Evolutionary conservation across 164 flowering plant genomes (phyloP), one percentile per base, ranked within the genome.

Genomic region (Stephania yunnanensis): DNA sequence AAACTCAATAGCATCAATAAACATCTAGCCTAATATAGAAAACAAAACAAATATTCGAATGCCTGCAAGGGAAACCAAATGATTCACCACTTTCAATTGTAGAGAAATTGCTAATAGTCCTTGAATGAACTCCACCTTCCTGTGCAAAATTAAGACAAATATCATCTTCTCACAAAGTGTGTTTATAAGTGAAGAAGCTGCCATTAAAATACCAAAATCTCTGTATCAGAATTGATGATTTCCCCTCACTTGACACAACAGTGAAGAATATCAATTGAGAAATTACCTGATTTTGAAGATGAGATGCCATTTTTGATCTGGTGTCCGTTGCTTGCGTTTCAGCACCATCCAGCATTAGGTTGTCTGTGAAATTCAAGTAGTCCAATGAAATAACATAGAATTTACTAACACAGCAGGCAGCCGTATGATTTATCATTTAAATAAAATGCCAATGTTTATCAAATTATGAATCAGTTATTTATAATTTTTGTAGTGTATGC

Each of bases 61-160:
- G 31, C 25, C 44, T 12, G 29, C 15, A 6, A 78, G 12, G 72
- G 1, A 17, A 70, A 52, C 25, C 8, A 58, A 44, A 79, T 52
- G 68, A 58, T 85, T 85, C 78, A 93, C 98, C 98, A 81, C 90
- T 90, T 73, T 93, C 99, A 52, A 89, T 77, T 9, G 97, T 87
- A 7, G 99, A 95, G 44, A 91, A 84, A 76, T 74, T 93, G 78
- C 97, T 95, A 52, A 89, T 29, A 72, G 87, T 90, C 74, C 99
- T 93, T 52, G 91, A 87, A 81, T 95, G 99, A 72, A 89, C 36
- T 71, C 92, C 93, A 72, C 52, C 76, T 73, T 85, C 90, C 97
- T 94, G 80, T 42, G 71, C 31, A 69, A 78, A 71, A 63, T 69
- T 79, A 78, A 9, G 75, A 10, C 7, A 70, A 80, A 29, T 6